Percentiles rank a stretch among this genome's conserved stretches.
Conservation (phyloP, 2,329 filamentous ascomycete genomes). For the Fusarium hainanense region DNA sequence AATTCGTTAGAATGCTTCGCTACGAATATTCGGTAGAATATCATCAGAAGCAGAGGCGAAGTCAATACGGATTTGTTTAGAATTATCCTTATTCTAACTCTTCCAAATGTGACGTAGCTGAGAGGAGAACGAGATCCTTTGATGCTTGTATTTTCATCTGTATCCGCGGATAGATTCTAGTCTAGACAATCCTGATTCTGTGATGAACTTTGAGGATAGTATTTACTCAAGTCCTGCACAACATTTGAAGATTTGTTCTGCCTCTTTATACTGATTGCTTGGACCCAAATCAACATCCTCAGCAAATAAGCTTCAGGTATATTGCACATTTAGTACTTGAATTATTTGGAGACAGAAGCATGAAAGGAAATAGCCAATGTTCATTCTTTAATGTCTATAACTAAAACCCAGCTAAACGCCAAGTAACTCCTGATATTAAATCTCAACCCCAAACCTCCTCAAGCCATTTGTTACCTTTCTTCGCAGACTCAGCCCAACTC, state of each 20-base stretch:
- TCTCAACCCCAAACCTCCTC: conserved; percentile 64
- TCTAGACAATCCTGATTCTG: no score
- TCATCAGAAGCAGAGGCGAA: neutral
- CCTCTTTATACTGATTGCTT: no score
- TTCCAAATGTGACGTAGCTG: neutral
- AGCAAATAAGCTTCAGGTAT: neutral
- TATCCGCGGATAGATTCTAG: neutral
- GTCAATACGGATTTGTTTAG: neutral
- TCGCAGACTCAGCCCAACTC: conserved; percentile 59
- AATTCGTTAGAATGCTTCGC: neutral
- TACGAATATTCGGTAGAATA: neutral
- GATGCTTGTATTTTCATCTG: neutral
- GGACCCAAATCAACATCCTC: neutral
- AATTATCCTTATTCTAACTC: neutral
- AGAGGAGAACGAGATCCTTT: neutral
- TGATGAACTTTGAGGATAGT: no score
- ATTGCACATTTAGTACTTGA: neutral
- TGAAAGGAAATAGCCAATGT: neutral
- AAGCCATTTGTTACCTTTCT: conserved; percentile 63
- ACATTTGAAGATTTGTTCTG: no score
- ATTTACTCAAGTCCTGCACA: no score
- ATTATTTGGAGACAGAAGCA: accelerated
- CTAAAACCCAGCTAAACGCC: neutral
- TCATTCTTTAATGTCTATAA: neutral
- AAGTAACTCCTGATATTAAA: neutral